Evolutionary conservation across 2,329 filamentous ascomycete genomes (phyloP).

Genomic region (Neofusicoccum sp.): DNA sequence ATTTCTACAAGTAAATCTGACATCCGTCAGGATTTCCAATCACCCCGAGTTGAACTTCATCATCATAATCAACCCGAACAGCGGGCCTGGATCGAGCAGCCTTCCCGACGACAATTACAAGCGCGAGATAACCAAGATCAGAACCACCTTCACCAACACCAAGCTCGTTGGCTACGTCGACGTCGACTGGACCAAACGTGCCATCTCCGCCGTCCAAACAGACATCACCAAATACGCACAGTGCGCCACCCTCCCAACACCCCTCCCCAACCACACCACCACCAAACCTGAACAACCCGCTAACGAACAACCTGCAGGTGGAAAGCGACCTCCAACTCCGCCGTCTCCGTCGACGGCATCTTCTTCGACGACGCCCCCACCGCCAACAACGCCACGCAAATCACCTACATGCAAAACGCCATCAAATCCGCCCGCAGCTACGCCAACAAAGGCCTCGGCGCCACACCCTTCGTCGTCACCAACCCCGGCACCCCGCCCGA

Average conservation of each 20-base stretch:
- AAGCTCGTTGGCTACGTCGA: constrained; percentile 55
- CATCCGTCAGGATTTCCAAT: not conserved
- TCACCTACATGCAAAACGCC: not conserved
- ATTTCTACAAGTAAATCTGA: too few relatives aligned
- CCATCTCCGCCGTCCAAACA: constrained; percentile 59
- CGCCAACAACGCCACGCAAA: not conserved
- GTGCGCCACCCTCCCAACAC: not conserved
- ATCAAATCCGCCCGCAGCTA: not conserved
- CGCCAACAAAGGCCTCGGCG: not conserved
- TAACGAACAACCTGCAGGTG: not conserved
- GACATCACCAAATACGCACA: constrained; percentile 4
- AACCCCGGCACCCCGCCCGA: constrained; percentile 3
- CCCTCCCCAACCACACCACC: not conserved
- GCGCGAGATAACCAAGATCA: constrained; percentile 39
- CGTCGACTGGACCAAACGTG: constrained; percentile 55
- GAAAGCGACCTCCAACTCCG: not conserved
- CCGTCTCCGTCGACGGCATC: not conserved
- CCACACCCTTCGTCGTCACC: constrained; percentile 1
- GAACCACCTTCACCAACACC: constrained; percentile 57
- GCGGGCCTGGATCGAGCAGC: not conserved
- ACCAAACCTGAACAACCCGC: too few relatives aligned
- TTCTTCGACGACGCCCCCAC: constrained; percentile 14
- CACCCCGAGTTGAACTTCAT: not conserved
- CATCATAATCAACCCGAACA: constrained; percentile 6
- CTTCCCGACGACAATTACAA: not conserved